A percentile compares a stretch with the other conserved stretches of the same genome.
Conservation (phyloP, 1,139 yeast species). For the Casaregolazyma lundiana region DNA sequence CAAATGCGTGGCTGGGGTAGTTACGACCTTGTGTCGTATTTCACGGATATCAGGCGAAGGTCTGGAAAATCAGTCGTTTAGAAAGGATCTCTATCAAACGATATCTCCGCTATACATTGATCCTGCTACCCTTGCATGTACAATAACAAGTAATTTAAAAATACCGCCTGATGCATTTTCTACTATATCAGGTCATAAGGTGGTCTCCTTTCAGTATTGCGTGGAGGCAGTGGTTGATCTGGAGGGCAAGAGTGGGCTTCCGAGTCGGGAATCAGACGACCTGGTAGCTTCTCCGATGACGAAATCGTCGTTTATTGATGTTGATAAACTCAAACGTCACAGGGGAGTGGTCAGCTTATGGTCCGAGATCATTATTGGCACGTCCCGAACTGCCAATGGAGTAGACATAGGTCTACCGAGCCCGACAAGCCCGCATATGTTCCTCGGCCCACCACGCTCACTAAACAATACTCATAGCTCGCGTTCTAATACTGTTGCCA, state of each 20-base stretch:
- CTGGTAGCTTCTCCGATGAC: constrained; percentile 28
- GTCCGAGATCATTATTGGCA: constrained; percentile 75
- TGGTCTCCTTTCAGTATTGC: constrained; percentile 79
- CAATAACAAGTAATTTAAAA: constrained; percentile 57
- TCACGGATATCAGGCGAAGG: constrained; percentile 66
- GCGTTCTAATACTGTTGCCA: background rate
- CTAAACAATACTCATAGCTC: background rate
- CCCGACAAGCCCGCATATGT: background rate
- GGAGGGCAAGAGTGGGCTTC: constrained; percentile 44
- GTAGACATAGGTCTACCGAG: background rate
- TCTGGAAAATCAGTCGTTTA: constrained; percentile 57
- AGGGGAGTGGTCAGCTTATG: constrained; percentile 75
- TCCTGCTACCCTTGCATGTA: constrained; percentile 55
- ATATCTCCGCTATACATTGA: constrained; percentile 77
- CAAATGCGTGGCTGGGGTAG: constrained; percentile 70
- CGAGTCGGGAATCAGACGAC: constrained; percentile 32
- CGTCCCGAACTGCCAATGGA: constrained; percentile 44
- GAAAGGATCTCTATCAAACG: constrained; percentile 79
- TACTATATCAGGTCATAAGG: constrained; percentile 66
- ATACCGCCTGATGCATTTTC: constrained; percentile 88
- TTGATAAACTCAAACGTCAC: constrained; percentile 68
- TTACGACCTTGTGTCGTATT: constrained; percentile 74
- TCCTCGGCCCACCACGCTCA: background rate
- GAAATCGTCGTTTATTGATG: constrained; percentile 50
- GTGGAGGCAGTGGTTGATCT: constrained; percentile 76